Evolutionary conservation across 371 early-diverging fungal genomes (phyloP), one percentile per base, ranked within the genome.

Genomic region (Mortierella sp.): DNA sequence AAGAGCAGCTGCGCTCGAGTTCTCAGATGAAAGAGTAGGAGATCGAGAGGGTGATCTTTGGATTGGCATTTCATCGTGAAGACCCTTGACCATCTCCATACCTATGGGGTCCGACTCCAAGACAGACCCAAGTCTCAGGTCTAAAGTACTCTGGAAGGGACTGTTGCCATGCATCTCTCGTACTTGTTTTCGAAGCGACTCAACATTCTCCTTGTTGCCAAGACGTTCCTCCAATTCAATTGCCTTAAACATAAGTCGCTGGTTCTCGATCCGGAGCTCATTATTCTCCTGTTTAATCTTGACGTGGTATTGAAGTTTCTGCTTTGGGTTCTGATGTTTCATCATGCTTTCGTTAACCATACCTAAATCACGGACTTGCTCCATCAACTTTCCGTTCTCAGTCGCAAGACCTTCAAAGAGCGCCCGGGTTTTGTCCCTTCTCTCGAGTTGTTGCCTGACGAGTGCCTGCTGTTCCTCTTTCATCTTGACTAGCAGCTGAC

Each of bases 281-380:
- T 85, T 85, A 67, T 85, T 85, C 62, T 85, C 86, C 65, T 86
- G 83, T 63, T 86, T 86, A 63, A 86, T 86, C 84, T 86, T 82
- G 62, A 86, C 81, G 50, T 86, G 86, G 32, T 86, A 86, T 69
- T 86, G 86, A 0, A 86, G 81, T 58, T 86, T 86, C 48, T 86
- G 86, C 48, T 78, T 84, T 28, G 71, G 69, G 41, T 86, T 86
- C 65, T 85, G 76, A 60, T 86, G 86, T 70, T 86, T 76, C 77
- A 86, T 74, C 63, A 81, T 81, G 33, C 64, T 72, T 63, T 75
- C 82, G 24, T 75, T 81, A 36, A 81, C 82, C 63, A 72, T 43
- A 53, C 76, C 82, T 22, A 81, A 43, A 50, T 76, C 76, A 6
- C 76, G 82, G 5, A 81, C 82, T 28, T 81, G 82, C 63, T 81